phyloP scores from a whole-genome alignment of 192 early-diverging fungal genomes.

The Coemansia sp. region DNA sequence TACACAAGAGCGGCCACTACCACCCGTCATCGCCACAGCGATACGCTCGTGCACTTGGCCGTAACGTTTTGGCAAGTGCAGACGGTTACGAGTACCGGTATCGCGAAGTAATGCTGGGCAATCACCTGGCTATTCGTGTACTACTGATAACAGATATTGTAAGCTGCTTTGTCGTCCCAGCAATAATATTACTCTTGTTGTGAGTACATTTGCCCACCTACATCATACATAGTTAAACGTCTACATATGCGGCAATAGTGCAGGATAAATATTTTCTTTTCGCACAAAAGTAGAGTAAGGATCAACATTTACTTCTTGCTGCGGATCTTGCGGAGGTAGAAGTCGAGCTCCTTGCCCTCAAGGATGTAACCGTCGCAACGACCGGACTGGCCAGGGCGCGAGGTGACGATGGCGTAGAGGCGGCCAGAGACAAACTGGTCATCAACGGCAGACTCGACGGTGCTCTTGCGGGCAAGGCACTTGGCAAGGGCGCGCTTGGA shows the following conservation, averaged over 20 bases:
- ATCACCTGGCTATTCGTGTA: conserved; percentile 53
- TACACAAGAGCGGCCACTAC: conserved; percentile 10
- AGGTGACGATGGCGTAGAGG: conserved; percentile 90
- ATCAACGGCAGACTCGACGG: conserved; percentile 86
- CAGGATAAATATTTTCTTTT: conserved; percentile 30
- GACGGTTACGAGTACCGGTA: conserved; percentile 52
- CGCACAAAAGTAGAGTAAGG: conserved; percentile 21
- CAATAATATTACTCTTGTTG: conserved; percentile 14
- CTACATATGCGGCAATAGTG: neutral
- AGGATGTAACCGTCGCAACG: conserved; percentile 98
- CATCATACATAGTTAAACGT: too few species aligned
- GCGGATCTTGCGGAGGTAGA: conserved; percentile 92
- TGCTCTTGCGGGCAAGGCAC: conserved; percentile 81
- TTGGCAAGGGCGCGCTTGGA: conserved; percentile 92
- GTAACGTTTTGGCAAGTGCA: conserved; percentile 7
- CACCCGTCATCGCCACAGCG: neutral
- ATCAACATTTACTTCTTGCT: conserved; percentile 60
- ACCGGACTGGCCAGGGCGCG: conserved; percentile 97
- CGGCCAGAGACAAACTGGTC: conserved; percentile 96
- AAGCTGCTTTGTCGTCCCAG: conserved; percentile 19
- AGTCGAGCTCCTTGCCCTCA: conserved; percentile 99
- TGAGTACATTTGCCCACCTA: neutral
- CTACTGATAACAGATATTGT: conserved; percentile 45
- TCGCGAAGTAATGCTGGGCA: conserved; percentile 53
- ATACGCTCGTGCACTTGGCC: conserved; percentile 2